Evolutionary conservation across 169 alveolate genomes (phyloP).

Genomic region (Miamiensis avidus): DNA sequence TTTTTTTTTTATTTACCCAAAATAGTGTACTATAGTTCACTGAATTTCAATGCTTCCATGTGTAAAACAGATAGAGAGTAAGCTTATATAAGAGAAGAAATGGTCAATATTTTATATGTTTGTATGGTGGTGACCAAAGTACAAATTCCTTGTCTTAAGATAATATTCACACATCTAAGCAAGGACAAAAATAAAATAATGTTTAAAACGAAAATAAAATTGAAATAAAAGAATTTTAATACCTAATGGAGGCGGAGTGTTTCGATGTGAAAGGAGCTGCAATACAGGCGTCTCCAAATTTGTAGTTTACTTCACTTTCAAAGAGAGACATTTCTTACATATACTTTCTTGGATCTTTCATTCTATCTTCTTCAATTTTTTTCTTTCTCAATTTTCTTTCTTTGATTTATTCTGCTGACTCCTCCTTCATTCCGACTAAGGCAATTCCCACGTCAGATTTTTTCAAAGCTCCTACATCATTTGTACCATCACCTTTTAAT

Average conservation of each 20-base stretch:
- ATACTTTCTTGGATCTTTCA: conserved; percentile 56
- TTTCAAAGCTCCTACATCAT: conserved; percentile 99
- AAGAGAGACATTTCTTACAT: conserved; percentile 59
- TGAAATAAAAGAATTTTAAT: no score
- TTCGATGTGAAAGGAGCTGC: conserved; percentile 98
- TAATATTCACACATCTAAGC: conserved; percentile 86
- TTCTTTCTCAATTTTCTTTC: conserved; percentile 38
- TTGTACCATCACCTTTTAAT: conserved; percentile 97
- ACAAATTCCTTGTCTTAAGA: conserved; percentile 94
- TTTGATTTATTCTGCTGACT: conserved; percentile 40
- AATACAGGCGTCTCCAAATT: conserved; percentile 97
- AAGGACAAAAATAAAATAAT: conserved; percentile 64
- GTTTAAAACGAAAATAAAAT: no score
- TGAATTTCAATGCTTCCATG: conserved; percentile 96
- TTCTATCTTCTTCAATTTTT: conserved; percentile 46
- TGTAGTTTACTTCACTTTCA: conserved; percentile 63
- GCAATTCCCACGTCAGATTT: conserved; percentile 98
- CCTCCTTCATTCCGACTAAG: conserved; percentile 72
- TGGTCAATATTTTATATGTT: conserved; percentile 96
- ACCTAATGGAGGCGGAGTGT: conserved; percentile 34
- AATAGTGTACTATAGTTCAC: conserved; percentile 95
- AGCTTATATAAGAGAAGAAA: conserved; percentile 94
- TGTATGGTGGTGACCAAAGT: conserved; percentile 94
- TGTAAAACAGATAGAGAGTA: conserved; percentile 94
- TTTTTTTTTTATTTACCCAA: conserved; percentile 43